Evolutionary conservation across 1,284 basidiomycete genomes (phyloP), one percentile per base, ranked within the genome.

Genomic region (Neolentinus lepideus): DNA sequence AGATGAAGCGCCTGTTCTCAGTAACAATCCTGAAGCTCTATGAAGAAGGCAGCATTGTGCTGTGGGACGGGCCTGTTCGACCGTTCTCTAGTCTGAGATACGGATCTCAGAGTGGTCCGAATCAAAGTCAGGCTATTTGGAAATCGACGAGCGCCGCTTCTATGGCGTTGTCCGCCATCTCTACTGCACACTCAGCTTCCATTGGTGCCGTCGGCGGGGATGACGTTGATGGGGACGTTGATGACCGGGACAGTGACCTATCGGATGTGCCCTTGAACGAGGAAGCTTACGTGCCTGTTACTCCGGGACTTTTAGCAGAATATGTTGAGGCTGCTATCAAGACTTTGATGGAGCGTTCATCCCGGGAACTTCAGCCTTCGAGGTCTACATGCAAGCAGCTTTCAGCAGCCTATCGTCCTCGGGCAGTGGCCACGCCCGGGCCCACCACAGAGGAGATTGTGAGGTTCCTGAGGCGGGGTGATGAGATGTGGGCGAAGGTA

Each of bases 241-340:
- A n/a, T n/a, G n/a, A n/a, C n/a, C n/a, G n/a, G n/a, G 71, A 70
- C 14, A 75, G 69, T 12, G 72, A 75, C 48, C 65, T 84, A 47
- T 86, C 86, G n/a, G 87, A 88, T 56, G 80, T 85, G 0, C 67
- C 68, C 9, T 57, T 67, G 0, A 67, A 75, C 47, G 86, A 90
- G 60, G 84, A 87, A 61, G 75, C 80, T 0, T 90, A 88, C 59
- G 63, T 87, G 12, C 73, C 85, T 1, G 71, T 89, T 19, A 83
- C 79, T 9, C 67, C 83, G 0, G 64, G 63, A 1, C 75, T 80
- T 48, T 68, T 90, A 29, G 74, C 76, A 0, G 61, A 60, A 4
- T 66, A 75, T 36, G 76, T 88, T 16, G 74, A 76, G 55, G 65
- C 68, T 2, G 75, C 77, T 0, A 74, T 87, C 38, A 57, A 58